A percentile compares a stretch with the other conserved stretches of the same genome.
Evolutionary conservation across 176 grass and related monocot genomes (phyloP).

Genomic region (Triticum timopheevii): DNA sequence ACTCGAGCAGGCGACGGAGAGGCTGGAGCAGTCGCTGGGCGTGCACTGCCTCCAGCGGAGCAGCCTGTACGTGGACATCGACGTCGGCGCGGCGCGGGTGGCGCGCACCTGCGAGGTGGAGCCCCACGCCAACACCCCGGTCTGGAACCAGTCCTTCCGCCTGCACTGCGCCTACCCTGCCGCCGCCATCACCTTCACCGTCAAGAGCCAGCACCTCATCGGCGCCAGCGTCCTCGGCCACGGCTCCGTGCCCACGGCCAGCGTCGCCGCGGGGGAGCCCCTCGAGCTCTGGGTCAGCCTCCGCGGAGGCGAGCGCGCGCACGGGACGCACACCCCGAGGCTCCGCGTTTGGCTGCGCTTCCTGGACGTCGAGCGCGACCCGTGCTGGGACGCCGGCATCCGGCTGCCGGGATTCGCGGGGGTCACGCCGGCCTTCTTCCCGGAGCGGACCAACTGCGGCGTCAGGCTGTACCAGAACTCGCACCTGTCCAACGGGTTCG

Average conservation of each 20-base stretch:
- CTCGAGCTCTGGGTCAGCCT: conserved; percentile 55
- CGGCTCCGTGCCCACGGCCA: conserved; percentile 38
- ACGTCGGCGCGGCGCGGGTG: conserved; percentile 67
- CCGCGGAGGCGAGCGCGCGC: conserved; percentile 47
- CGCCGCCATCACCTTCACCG: conserved; percentile 43
- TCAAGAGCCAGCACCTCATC: conserved; percentile 64
- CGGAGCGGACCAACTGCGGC: conserved; percentile 49
- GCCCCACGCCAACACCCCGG: conserved; percentile 51
- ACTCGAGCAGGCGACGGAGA: conserved; percentile 46
- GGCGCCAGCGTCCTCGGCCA: conserved; percentile 51
- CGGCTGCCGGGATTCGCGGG: conserved; percentile 34
- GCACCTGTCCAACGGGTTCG: conserved; percentile 53
- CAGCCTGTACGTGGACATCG: conserved; percentile 65
- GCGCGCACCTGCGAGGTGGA: conserved; percentile 70
- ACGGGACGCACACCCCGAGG: conserved; percentile 36
- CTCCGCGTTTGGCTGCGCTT: conserved; percentile 51
- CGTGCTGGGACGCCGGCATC: conserved; percentile 58
- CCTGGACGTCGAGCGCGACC: conserved; percentile 42
- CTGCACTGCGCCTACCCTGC: conserved; percentile 68
- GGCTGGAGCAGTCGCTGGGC: conserved; percentile 46
- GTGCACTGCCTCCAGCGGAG: conserved; percentile 39
- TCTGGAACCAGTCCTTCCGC: conserved; percentile 88
- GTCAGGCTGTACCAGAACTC: conserved; percentile 82
- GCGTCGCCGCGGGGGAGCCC: conserved; percentile 33
- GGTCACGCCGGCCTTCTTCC: conserved; percentile 56